Conservation (phyloP, 345 rosid genomes). For the Luvunga scandens region DNA sequence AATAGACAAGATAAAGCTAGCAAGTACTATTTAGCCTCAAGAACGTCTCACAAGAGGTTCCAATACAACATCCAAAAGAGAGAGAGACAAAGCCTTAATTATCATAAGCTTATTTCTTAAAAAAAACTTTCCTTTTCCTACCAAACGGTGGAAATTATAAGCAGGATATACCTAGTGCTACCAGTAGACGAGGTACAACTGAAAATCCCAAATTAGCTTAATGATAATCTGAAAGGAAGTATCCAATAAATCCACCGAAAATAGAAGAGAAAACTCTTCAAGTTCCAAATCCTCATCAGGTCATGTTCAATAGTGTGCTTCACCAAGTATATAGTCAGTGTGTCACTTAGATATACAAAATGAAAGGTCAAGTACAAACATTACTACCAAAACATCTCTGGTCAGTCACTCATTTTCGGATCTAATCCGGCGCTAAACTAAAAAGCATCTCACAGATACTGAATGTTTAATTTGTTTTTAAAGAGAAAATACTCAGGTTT, state of each 20-base stretch:
- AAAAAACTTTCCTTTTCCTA: not conserved
- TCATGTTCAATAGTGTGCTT: not conserved
- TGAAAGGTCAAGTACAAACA: conserved; percentile 7
- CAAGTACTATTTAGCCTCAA: not conserved
- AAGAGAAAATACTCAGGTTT: not conserved
- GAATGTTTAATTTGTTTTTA: not conserved
- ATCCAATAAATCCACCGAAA: conserved; percentile 1
- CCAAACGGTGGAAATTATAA: not conserved
- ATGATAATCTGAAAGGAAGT: not conserved
- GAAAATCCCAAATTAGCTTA: not conserved
- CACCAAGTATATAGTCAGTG: not conserved
- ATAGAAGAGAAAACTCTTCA: not conserved
- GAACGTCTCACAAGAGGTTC: not conserved
- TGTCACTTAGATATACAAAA: not conserved
- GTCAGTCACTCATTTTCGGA: not conserved
- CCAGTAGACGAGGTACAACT: not conserved
- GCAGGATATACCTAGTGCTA: not conserved
- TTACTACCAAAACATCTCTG: not conserved
- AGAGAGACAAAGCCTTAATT: conserved; percentile 1
- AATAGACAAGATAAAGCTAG: not conserved
- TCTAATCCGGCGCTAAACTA: not conserved
- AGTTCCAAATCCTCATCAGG: not conserved
- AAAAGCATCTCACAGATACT: not conserved
- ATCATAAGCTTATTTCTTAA: not conserved
- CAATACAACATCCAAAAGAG: not conserved